Base-by-base conservation (phyloP, 371 early-diverging fungal genomes). In the Lichtheimia ornata region DNA sequence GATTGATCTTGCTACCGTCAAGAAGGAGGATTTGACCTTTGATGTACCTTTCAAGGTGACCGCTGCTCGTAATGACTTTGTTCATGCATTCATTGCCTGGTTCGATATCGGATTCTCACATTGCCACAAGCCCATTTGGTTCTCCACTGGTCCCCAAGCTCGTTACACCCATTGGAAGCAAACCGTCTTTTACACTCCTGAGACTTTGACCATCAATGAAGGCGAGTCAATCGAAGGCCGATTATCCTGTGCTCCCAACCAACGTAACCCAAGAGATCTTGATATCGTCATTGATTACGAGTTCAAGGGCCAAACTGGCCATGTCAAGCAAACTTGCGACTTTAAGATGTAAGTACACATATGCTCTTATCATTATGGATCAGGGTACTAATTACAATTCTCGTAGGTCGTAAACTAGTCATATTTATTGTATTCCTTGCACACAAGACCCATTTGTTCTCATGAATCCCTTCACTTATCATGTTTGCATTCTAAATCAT, bases 141-240 rank as follows among this genome's bases (percentile, higher is more conserved):
- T 99, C 74, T 92, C 93, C 61, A 99, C 99, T 9, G 89, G 93
- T 3, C 96, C 97, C 5, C 81, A 84, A 57, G 83, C 90, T 49
- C 87, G 89, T 77, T 92, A 93, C 70, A 99, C 99, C 43, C 99
- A 99, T 76, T 99, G 99, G 99, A 97, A 97, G 84, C 98, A 98
- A 76, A 96, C 97, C 20, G 89, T 96, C 27, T 97, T 98, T 66
- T 95, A 94, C 75, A 87, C 88, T 5, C 76, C 75, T 25, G 88
- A 92, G 24, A 77, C 86, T n/a, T 69, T 92, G 69, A 84, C 85
- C 17, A 75, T 89, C 67, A 83, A 85, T 71, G 70, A 82, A 62
- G 96, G 92, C 43, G 97, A 97, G 63, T 77, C 65, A 55, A 90
- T 99, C 71, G 77, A 79, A 50, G 98, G 99, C 41, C 75, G 68